These are phyloP conservation scores for Dichomitus squalens DNA, from an alignment of 1,284 basidiomycete species.

Conservation along the genomic window DNA sequence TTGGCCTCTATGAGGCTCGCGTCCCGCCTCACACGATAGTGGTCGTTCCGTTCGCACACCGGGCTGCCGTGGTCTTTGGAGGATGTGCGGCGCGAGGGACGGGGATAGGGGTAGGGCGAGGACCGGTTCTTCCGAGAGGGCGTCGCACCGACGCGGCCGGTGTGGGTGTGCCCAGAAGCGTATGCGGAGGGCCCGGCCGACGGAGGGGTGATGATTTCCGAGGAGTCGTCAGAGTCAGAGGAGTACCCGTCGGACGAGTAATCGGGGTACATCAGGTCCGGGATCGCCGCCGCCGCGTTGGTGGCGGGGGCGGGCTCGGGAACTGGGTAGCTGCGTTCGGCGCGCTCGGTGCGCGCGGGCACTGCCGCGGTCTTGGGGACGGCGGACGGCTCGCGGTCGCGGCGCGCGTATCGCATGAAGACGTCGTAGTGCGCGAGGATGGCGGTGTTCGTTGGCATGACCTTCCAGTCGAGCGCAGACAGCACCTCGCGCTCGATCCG, in stretches of 20 bases:
- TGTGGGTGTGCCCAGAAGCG: not conserved
- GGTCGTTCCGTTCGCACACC: not conserved
- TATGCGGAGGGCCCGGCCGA: not conserved
- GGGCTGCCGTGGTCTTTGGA: not conserved
- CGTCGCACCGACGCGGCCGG: not conserved
- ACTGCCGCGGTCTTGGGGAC: not conserved
- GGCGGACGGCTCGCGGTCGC: not conserved
- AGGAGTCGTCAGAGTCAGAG: slow-evolving; percentile 2
- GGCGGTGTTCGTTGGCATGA: slow-evolving; percentile 55
- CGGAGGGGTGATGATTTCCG: slow-evolving; percentile 14
- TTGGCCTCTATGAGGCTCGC: slow-evolving; percentile 7
- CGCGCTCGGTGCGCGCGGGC: not conserved
- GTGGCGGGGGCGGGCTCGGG: not conserved
- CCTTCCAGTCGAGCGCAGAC: slow-evolving; percentile 61
- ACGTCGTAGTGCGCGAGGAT: slow-evolving; percentile 53
- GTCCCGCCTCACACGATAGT: not conserved
- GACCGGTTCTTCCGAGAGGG: not conserved
- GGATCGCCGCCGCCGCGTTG: not conserved
- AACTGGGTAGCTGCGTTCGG: not conserved
- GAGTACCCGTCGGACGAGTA: slow-evolving; percentile 7
- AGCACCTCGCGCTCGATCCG: slow-evolving; percentile 66
- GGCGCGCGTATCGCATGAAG: slow-evolving; percentile 30
- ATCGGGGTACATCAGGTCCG: slow-evolving; percentile 19
- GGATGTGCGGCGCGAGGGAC: not conserved
- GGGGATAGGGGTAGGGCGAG: slow-evolving; percentile 6